Conservation (phyloP, 257 asterid species). For the Eucommia ulmoides region DNA sequence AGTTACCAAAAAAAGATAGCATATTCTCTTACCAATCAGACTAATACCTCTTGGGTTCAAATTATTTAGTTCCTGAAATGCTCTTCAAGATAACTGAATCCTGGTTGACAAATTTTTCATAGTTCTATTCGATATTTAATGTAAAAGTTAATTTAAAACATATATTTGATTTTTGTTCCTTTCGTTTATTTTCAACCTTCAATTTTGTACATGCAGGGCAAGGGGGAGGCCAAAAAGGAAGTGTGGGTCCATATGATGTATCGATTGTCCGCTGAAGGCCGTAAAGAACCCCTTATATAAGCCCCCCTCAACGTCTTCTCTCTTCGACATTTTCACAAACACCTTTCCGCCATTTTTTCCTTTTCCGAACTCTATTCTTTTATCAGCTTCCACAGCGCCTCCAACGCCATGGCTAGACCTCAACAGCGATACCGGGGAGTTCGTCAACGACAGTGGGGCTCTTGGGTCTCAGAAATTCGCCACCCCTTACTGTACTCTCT, state of each 20-base stretch:
- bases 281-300: conserved; percentile 43
- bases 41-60: too few relatives aligned
- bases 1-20: too few relatives aligned
- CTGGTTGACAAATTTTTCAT: neutral
- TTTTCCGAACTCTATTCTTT: too few relatives aligned
- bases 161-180: too few relatives aligned
- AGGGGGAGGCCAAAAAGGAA: conserved; percentile 13
- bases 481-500: conserved; percentile 52
- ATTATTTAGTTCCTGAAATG: neutral
- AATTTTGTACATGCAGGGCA: too few relatives aligned
- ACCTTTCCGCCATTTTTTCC: too few relatives aligned
- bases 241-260: conserved; percentile 36
- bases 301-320: conserved; percentile 14
- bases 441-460: conserved; percentile 82
- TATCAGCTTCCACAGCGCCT: neutral
- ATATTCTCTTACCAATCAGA: too few relatives aligned
- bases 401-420: conserved; percentile 30
- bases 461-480: conserved; percentile 87
- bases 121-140: neutral
- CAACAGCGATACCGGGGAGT: conserved; percentile 68
- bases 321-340: conserved; percentile 6
- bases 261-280: conserved; percentile 45
- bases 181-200: too few relatives aligned
- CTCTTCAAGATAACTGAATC: too few relatives aligned
- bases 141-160: neutral